phyloP scores from a whole-genome alignment of 371 early-diverging fungal genomes.

The Apophysomyces variabilis region DNA sequence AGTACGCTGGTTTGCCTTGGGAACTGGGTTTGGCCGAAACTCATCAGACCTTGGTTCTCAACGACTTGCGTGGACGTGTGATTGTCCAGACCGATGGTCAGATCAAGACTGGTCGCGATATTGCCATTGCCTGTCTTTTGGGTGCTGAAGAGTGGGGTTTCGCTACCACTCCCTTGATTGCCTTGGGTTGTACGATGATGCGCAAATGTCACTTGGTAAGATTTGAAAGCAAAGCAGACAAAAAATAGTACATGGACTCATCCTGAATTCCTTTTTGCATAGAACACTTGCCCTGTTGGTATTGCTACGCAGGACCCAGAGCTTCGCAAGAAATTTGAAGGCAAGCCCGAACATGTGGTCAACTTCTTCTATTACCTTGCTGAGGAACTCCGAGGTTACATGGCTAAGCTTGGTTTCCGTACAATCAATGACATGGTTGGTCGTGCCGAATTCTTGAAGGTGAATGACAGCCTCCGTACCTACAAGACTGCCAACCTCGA shows the following conservation, averaged over 20 bases:
- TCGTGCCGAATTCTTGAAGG: constrained; percentile 79
- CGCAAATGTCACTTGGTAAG: constrained; percentile 69
- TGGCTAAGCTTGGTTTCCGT: constrained; percentile 94
- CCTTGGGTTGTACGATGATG: constrained; percentile 96
- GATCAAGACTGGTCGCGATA: constrained; percentile 96
- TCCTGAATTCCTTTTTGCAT: background rate
- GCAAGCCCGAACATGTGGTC: constrained; percentile 93
- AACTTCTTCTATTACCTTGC: constrained; percentile 98
- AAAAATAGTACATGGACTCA: too few relatives aligned
- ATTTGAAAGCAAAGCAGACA: background rate
- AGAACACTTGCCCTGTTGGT: constrained; percentile 97
- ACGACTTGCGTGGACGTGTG: constrained; percentile 94
- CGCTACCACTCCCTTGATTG: constrained; percentile 96
- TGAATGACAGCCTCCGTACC: constrained; percentile 73
- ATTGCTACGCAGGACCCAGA: constrained; percentile 97
- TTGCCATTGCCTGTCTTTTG: constrained; percentile 92
- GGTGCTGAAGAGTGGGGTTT: constrained; percentile 99
- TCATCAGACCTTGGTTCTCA: constrained; percentile 94
- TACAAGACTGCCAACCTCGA: constrained; percentile 91
- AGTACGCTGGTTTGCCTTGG: constrained; percentile 97
- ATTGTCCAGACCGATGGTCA: constrained; percentile 97
- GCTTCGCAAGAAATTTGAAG: constrained; percentile 92
- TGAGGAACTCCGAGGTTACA: constrained; percentile 89
- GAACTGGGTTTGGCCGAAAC: constrained; percentile 97
- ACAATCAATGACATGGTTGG: constrained; percentile 96